Conservation (phyloP, 78 protist genomes). For the Dictyostelium capitatum region DNA sequence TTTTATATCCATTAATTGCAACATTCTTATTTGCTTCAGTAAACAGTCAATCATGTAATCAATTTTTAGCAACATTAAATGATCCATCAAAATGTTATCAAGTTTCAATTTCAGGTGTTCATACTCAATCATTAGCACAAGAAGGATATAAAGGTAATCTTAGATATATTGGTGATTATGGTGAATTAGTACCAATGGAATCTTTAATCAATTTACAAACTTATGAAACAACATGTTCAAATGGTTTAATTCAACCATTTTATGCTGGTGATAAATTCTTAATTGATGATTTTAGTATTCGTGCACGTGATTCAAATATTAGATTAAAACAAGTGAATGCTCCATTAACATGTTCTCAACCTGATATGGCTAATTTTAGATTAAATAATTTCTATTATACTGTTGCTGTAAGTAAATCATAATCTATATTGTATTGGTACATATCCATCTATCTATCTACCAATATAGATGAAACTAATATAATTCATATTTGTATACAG, state of each 20-base stretch:
- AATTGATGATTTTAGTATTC: not conserved
- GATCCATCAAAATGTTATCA: slow-evolving; percentile 8
- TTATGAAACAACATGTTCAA: slow-evolving; percentile 13
- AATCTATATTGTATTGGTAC: too few relatives aligned
- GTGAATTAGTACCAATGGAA: not conserved
- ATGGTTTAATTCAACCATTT: slow-evolving; percentile 16
- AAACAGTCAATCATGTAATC: not conserved
- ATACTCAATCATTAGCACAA: not conserved
- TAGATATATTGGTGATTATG: too few relatives aligned
- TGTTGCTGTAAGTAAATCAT: slow-evolving; percentile 19
- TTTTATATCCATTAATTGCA: not conserved
- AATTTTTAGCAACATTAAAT: not conserved
- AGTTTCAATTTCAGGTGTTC: slow-evolving; percentile 10
- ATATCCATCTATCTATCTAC: too few relatives aligned
- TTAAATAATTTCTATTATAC: slow-evolving; percentile 8
- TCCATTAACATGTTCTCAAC: not conserved
- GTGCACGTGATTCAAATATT: not conserved
- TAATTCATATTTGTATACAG: too few relatives aligned
- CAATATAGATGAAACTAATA: too few relatives aligned
- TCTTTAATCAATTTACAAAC: slow-evolving; percentile 3
- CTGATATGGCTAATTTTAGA: not conserved
- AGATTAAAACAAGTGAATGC: not conserved
- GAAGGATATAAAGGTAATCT: slow-evolving; percentile 22
- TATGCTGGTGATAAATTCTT: not conserved
- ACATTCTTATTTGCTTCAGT: not conserved